Base-by-base conservation (phyloP, 352 stramenopile species). In the Phytophthora megakarya region DNA sequence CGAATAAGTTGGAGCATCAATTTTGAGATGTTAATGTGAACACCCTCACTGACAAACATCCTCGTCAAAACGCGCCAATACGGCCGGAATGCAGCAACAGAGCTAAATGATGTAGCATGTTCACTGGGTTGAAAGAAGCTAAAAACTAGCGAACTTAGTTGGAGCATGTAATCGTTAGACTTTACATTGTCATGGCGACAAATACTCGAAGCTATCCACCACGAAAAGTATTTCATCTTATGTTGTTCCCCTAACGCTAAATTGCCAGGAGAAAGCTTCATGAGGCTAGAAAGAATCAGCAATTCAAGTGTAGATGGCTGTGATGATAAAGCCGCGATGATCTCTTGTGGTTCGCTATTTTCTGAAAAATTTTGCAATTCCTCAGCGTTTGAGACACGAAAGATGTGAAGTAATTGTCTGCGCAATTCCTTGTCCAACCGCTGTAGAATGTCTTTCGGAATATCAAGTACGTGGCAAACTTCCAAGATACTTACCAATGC, bases 41-140 rank as follows among this genome's bases (percentile, higher is more conserved):
- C 25, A 19, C 3, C 11, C 16, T 30, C 28, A 11, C 21, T 18
- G 10, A 25, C 40, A 37, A 66, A 66, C 44, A 49, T 56, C 3
- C 62, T 57, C 2, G 47, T 46, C 33, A 70, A 35, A 18, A 38
- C 15, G 19, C 55, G 62, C 62, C 62, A 70, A 39, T 52, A 61
- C 5, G 44, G 56, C 13, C 3, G 40, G 23, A 54, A 65, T 4
- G 22, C 7, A 10, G 30, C 12, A 15, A 47, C 15, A n/a, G 13
- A 19, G 1, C 16, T 19, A 11, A 22, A 15, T 26, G 53, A 26
- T 2, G 56, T 22, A 8, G 7, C 23, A 32, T 25, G 23, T 11
- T 18, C 19, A 30, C 19, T 39, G 12, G 13, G 39, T 23, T 28
- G 2, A 21, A 56, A 21, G 23, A 37, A 44, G 19, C 47, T 13